These are phyloP conservation scores for Cyberlindnera maritima DNA, from an alignment of 805 yeast genomes.

Conservation along the genomic window DNA sequence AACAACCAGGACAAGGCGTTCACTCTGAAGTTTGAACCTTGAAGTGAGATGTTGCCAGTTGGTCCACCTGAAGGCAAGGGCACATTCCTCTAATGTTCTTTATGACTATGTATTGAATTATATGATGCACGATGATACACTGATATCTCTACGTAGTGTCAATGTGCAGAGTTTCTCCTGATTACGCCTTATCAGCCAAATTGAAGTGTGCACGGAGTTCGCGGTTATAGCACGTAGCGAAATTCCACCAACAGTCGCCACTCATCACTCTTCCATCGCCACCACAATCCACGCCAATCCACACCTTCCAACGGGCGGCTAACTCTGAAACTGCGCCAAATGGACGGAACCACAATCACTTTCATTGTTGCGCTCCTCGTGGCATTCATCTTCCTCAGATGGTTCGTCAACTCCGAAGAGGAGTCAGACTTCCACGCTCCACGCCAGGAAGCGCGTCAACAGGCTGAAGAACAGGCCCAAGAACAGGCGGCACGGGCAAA, in stretches of 20 bases:
- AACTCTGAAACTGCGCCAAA: constrained; percentile 14
- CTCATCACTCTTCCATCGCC: background rate
- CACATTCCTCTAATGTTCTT: background rate
- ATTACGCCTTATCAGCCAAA: too few species aligned
- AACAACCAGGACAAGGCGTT: constrained; percentile 58
- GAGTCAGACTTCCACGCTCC: constrained; percentile 14
- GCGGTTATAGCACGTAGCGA: background rate
- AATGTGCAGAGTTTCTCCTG: too few species aligned
- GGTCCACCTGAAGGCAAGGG: too few species aligned
- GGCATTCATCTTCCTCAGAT: constrained; percentile 59
- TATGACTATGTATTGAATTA: background rate
- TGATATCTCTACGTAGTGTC: too few species aligned
- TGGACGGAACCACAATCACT: constrained; percentile 56
- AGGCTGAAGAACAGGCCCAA: background rate
- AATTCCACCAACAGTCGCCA: background rate
- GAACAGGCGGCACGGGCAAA: background rate
- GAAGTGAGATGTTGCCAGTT: too few species aligned
- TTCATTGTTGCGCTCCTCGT: constrained; percentile 46
- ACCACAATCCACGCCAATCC: background rate
- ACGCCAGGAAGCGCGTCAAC: background rate
- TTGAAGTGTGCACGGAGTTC: too few species aligned
- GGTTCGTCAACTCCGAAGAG: constrained; percentile 60
- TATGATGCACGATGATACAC: background rate
- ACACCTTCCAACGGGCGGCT: background rate
- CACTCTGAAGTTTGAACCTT: constrained; percentile 34